Conservation (phyloP, 257 asterid species). For the Linderniella brevidens region DNA sequence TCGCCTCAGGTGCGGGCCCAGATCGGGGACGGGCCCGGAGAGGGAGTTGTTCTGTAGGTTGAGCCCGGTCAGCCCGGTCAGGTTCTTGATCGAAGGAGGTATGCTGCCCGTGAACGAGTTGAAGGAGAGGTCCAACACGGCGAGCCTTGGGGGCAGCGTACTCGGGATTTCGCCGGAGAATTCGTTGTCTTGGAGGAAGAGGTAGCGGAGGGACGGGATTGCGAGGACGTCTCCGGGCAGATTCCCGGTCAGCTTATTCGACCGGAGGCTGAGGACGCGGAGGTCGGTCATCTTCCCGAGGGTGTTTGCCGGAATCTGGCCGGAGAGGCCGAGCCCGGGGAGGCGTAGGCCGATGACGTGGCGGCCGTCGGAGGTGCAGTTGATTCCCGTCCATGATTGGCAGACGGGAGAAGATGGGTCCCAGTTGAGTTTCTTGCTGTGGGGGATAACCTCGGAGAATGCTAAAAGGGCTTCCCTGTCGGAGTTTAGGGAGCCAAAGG, state of each 20-base stretch:
- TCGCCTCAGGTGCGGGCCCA: constrained; percentile 29
- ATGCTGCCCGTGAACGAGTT: constrained; percentile 39
- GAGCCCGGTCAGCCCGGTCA: constrained; percentile 40
- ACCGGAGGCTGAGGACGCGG: constrained; percentile 35
- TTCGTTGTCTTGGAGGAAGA: constrained; percentile 44
- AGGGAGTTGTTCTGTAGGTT: constrained; percentile 63
- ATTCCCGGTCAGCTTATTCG: constrained; percentile 35
- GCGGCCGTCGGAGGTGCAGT: constrained; percentile 29
- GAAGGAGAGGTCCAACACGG: constrained; percentile 39
- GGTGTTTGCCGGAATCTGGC: constrained; percentile 39
- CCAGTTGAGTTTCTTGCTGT: constrained; percentile 61
- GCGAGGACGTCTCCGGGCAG: constrained; percentile 39
- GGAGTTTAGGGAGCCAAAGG: constrained; percentile 36
- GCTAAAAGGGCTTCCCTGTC: constrained; percentile 65
- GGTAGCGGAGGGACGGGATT: constrained; percentile 33
- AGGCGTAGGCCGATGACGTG: constrained; percentile 37
- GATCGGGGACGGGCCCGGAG: constrained; percentile 43
- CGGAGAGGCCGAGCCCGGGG: constrained; percentile 56
- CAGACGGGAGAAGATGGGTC: constrained; percentile 31
- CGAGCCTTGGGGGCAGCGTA: constrained; percentile 20
- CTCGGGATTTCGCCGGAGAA: constrained; percentile 38
- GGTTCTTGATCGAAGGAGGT: constrained; percentile 24
- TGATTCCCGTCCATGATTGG: constrained; percentile 47
- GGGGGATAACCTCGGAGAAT: constrained; percentile 40
- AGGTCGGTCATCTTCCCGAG: constrained; percentile 23